Evolutionary conservation across 2,329 filamentous ascomycete species (phyloP), one percentile per base, ranked within the genome.

Genomic region (Pseudogymnoascus sp.): DNA sequence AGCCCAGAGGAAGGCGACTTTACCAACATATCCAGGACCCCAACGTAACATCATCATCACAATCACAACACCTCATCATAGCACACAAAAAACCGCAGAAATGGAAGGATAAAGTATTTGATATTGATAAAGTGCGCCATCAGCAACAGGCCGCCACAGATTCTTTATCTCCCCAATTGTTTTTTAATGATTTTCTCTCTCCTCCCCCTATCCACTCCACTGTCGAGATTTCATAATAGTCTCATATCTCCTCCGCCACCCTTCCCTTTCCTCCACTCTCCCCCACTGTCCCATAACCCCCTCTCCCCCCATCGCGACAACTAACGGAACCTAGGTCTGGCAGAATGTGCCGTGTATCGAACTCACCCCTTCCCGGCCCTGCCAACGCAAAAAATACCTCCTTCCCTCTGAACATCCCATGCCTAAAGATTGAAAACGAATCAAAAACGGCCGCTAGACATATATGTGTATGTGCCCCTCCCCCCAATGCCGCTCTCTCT

Each of bases 41-140:
- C 33, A 35, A 11, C 8, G 33, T 13, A 35, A 11, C 8, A 57
- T 13, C n/a, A 57, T 2, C 15, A 33, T 33, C n/a, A 19, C 50
- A 33, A 57, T 57, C 17, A 33, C 17, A 33, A 21, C 7, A 5
- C 21, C 42, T 17, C 8, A 33, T 19, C 26, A 57, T n/a, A 50
- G 11, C 50, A 57, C 11, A 17, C n/a, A 33, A 4, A 31, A 3
- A 36, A 42, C 5, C 5, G 8, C 5, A 15, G n/a, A 6, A 10
- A 42, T 57, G 50, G 50, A 57, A 33, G 50, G 50, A 57, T 57
- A 57, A 57, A 57, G 50, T 57, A 33, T 11, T 57, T 57, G 50
- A 57, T 57, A 57, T 57, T 57, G 10, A 57, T 57, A 57, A 57
- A n/a, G 15, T 23, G 47, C 47, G 15, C 4, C 26, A n/a, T 31